These are phyloP conservation scores for Sphagnum contortum DNA, from an alignment of 225 moss, liverwort and hornwort species.

Conservation along the genomic window DNA sequence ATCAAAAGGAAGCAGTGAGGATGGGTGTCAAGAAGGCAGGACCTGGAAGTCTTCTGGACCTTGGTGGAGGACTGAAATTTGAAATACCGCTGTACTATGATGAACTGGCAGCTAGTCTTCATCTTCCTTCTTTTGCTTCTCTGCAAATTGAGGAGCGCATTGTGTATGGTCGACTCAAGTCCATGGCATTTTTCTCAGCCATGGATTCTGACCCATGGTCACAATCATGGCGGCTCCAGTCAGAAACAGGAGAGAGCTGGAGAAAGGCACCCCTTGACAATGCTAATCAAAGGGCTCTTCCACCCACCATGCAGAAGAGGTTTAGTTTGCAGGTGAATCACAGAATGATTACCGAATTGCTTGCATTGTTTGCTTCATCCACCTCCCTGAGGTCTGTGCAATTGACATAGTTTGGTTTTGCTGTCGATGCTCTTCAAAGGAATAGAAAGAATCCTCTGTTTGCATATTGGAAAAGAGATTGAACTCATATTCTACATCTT, in stretches of 20 bases:
- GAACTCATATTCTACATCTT: neutral
- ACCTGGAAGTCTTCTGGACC: conserved; percentile 41
- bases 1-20: neutral
- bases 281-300: conserved; percentile 23
- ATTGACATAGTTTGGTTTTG: neutral
- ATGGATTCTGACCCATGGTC: conserved; percentile 79
- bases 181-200: conserved; percentile 62
- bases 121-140: conserved; percentile 57
- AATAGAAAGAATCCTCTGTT: neutral
- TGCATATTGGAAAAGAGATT: too few species aligned
- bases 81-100: conserved; percentile 63
- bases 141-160: conserved; percentile 65
- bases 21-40: conserved; percentile 22
- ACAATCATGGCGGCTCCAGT: conserved; percentile 55
- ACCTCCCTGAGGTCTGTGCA: conserved; percentile 1
- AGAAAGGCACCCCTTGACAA: conserved; percentile 18
- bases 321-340: conserved; percentile 37
- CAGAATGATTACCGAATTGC: too few species aligned
- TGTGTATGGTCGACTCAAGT: conserved; percentile 55
- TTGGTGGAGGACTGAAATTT: conserved; percentile 58
- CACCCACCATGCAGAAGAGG: conserved; percentile 13
- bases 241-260: conserved; percentile 40
- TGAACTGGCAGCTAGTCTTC: conserved; percentile 39
- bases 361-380: neutral
- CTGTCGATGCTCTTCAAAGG: neutral